A percentile compares a stretch with the other conserved stretches of the same genome.
phyloP scores from a whole-genome alignment of 2,329 filamentous ascomycete species.

The Aureobasidium namibiae region DNA sequence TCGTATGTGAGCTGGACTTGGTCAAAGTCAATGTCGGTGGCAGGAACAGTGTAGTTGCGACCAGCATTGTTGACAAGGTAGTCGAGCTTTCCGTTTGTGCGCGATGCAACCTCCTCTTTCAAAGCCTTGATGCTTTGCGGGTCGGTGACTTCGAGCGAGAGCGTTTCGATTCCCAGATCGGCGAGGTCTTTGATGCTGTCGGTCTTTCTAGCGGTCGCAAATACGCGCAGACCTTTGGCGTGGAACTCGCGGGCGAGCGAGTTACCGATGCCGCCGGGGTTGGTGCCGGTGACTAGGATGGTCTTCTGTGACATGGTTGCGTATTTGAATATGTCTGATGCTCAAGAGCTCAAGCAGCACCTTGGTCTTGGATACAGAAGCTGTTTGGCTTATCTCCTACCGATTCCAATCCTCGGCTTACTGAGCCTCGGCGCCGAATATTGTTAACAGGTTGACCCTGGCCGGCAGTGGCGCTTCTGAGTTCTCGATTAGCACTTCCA shows the following conservation, averaged over 20 bases:
- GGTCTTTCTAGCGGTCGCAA: constrained; percentile 49
- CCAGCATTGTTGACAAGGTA: constrained; percentile 53
- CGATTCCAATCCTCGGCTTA: neutral
- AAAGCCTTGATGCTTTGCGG: constrained; percentile 41
- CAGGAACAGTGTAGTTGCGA: constrained; percentile 49
- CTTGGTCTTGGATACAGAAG: neutral
- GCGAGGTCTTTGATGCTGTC: constrained; percentile 41
- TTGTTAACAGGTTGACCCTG: neutral
- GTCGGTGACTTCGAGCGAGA: constrained; percentile 46
- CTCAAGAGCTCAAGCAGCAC: neutral
- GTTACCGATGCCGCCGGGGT: constrained; percentile 51
- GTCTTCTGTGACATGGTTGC: constrained; percentile 17
- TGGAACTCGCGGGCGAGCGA: constrained; percentile 51
- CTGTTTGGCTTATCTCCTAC: neutral
- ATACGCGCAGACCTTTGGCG: constrained; percentile 44
- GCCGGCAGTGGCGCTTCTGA: neutral
- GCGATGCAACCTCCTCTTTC: constrained; percentile 36
- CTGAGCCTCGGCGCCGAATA: neutral
- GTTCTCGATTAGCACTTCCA: neutral
- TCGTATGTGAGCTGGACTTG: constrained; percentile 43
- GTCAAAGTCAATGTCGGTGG: constrained; percentile 44
- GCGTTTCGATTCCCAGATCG: constrained; percentile 44
- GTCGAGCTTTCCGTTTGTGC: constrained; percentile 44
- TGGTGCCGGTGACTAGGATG: constrained; percentile 33
- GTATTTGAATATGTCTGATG: neutral